These are phyloP conservation scores for Oryza longistaminata DNA, from an alignment of 176 grass and related monocot genomes.

Conservation along the genomic window DNA sequence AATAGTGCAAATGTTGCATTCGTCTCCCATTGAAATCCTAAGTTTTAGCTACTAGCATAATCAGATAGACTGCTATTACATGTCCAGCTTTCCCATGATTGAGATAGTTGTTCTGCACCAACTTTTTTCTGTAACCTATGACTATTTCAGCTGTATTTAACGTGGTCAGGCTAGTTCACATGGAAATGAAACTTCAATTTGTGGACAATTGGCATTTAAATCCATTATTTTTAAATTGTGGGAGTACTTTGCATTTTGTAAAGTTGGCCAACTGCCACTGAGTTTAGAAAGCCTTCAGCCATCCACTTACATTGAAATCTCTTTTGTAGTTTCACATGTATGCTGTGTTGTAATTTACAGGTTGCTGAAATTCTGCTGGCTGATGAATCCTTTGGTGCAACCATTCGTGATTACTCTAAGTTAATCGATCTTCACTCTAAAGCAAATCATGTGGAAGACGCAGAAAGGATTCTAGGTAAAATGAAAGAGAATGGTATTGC, in stretches of 20 bases:
- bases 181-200: conserved; percentile 15
- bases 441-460: conserved; percentile 53
- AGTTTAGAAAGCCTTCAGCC: conserved; percentile 8
- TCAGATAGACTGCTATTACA: conserved; percentile 12
- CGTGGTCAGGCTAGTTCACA: background rate
- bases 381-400: conserved; percentile 71
- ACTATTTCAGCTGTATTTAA: background rate
- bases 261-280: background rate
- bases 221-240: background rate
- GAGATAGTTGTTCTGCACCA: background rate
- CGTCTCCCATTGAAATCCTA: background rate
- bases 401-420: conserved; percentile 76
- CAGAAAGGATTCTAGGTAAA: conserved; percentile 69
- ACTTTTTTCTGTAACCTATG: background rate
- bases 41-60: conserved; percentile 2
- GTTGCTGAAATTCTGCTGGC: conserved; percentile 64
- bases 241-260: background rate
- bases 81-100: background rate
- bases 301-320: background rate
- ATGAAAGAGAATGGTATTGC: conserved; percentile 67
- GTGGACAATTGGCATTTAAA: conserved; percentile 1
- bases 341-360: conserved; percentile 53
- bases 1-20: background rate
- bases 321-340: conserved; percentile 31
- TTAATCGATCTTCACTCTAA: conserved; percentile 78